These are phyloP conservation scores for Colletotrichum cordylinicola DNA, from an alignment of 2,329 filamentous ascomycete species.

Conservation along the genomic window DNA sequence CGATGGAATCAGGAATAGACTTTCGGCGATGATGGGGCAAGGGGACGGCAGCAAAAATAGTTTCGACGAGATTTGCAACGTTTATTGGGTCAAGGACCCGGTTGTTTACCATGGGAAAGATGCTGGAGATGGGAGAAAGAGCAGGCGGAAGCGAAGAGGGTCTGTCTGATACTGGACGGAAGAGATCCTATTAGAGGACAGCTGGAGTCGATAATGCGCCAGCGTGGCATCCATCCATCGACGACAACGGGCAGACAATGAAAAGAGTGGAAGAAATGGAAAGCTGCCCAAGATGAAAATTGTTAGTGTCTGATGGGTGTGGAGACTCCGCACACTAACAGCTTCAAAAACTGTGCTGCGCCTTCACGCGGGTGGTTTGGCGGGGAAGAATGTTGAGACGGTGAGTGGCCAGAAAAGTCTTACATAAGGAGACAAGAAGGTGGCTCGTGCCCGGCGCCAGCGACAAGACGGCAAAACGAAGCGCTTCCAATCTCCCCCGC, in stretches of 20 bases:
- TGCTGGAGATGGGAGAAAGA: not conserved
- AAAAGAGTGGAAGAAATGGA: not conserved
- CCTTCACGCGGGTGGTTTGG: not conserved
- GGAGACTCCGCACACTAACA: not conserved
- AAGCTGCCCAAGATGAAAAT: not conserved
- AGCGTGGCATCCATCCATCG: not conserved
- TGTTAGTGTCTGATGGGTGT: constrained; percentile 2
- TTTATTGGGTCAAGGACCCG: not conserved
- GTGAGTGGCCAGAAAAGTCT: not conserved
- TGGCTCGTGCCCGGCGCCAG: not conserved
- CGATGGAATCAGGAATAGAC: not conserved
- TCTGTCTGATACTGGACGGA: not conserved
- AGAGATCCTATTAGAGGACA: not conserved
- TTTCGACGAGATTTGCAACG: not conserved
- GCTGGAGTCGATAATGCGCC: not conserved
- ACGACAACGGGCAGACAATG: not conserved
- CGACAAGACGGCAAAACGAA: not conserved
- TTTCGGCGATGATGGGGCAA: not conserved
- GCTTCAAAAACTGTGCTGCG: not conserved
- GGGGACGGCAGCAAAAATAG: not conserved
- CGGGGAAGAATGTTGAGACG: not conserved
- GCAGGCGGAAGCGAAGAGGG: constrained; percentile 7
- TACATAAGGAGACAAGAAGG: not conserved
- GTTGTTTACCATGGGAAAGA: not conserved
- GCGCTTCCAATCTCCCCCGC: not conserved